Conservation (phyloP, 176 grass and related monocot species). For the Thalia dealbata region DNA sequence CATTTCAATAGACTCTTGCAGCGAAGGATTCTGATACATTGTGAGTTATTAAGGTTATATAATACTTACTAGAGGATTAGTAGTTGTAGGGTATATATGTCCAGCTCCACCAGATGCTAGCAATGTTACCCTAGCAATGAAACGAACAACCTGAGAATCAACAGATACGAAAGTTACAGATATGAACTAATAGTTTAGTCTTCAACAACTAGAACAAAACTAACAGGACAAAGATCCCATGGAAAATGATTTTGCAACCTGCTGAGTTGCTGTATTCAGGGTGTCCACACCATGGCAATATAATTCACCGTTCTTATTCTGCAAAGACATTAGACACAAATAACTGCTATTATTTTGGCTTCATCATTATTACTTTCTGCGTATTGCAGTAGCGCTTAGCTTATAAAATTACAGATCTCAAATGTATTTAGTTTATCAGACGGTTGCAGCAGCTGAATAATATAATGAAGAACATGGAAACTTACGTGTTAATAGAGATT, state of each 20-base stretch:
- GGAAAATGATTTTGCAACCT: conserved; percentile 39
- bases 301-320: conserved; percentile 47
- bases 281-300: conserved; percentile 91
- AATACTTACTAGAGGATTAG: conserved; percentile 65
- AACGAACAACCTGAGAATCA: conserved; percentile 55
- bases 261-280: conserved; percentile 59
- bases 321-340: conserved; percentile 12
- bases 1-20: conserved; percentile 12
- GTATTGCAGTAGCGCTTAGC: neutral
- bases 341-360: neutral
- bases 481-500: no score
- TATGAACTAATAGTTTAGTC: conserved; percentile 4
- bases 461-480: no score
- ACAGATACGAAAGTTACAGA: conserved; percentile 13
- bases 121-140: conserved; percentile 88
- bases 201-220: conserved; percentile 6
- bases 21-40: neutral
- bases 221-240: neutral
- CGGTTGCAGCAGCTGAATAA: no score
- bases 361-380: neutral
- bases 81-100: conserved; percentile 93
- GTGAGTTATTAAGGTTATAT: neutral
- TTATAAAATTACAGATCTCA: no score
- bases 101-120: conserved; percentile 93
- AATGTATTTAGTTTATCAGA: no score